These are phyloP conservation scores for Mycena kentingensis DNA, from an alignment of 768 basidiomycete genomes.

Conservation along the genomic window DNA sequence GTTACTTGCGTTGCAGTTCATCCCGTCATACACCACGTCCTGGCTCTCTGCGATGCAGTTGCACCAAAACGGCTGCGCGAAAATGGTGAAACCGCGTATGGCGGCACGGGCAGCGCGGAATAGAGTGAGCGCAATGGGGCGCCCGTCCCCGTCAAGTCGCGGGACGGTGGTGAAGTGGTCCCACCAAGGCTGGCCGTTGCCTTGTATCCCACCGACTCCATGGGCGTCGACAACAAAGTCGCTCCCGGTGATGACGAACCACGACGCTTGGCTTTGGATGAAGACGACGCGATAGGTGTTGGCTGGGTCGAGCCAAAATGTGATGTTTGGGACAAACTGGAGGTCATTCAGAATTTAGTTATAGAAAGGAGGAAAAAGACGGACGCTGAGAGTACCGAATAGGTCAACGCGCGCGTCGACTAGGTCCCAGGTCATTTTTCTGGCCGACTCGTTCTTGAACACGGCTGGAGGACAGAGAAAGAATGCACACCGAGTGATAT, in stretches of 20 bases:
- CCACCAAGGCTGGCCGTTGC: slow-evolving; percentile 62
- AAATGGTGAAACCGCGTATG: slow-evolving; percentile 52
- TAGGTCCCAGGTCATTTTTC: slow-evolving; percentile 44
- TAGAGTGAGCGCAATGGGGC: slow-evolving; percentile 57
- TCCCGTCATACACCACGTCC: slow-evolving; percentile 55
- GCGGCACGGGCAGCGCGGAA: slow-evolving; percentile 44
- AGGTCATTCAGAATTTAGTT: no score
- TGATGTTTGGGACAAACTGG: slow-evolving; percentile 54
- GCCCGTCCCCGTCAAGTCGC: slow-evolving; percentile 55
- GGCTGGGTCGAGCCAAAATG: slow-evolving; percentile 55
- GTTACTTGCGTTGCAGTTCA: slow-evolving; percentile 60
- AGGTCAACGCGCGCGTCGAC: slow-evolving; percentile 27
- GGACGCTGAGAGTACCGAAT: slow-evolving; percentile 36
- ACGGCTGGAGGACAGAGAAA: not conserved
- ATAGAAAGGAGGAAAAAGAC: no score
- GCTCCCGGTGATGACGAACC: slow-evolving; percentile 60
- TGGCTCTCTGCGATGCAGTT: slow-evolving; percentile 54
- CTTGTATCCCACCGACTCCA: slow-evolving; percentile 56
- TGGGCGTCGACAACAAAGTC: slow-evolving; percentile 60
- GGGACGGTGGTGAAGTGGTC: slow-evolving; percentile 49
- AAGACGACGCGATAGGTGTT: slow-evolving; percentile 64
- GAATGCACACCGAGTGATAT: slow-evolving; percentile 37
- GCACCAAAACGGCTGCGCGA: slow-evolving; percentile 63
- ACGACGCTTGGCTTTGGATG: slow-evolving; percentile 65
- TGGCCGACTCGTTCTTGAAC: no score